phyloP scores from a whole-genome alignment of 495 filamentous ascomycete species.

The Trichodelitschia bisporula region DNA sequence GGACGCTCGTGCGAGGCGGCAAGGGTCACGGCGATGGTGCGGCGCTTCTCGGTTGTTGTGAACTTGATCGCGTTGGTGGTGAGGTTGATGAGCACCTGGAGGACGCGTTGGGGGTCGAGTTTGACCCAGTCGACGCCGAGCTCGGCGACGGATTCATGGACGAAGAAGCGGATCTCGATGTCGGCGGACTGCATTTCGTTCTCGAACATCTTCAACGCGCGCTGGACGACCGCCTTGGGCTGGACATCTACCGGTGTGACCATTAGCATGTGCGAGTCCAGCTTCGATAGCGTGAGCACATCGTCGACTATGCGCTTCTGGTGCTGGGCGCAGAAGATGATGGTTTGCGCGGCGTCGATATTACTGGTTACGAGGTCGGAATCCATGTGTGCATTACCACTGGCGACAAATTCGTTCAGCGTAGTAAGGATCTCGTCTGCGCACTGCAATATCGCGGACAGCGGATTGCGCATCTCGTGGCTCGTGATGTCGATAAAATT shows the following conservation, averaged over 20 bases:
- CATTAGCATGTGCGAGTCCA: constrained; percentile 44
- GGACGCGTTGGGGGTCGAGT: constrained; percentile 43
- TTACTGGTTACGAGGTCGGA: constrained; percentile 28
- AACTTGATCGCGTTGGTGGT: constrained; percentile 25
- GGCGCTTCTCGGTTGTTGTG: constrained; percentile 21
- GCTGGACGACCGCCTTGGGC: constrained; percentile 39
- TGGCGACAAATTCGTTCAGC: constrained; percentile 18
- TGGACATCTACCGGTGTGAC: constrained; percentile 42
- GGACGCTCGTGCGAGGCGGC: constrained; percentile 28
- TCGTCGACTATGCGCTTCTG: constrained; percentile 65
- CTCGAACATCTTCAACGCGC: constrained; percentile 47
- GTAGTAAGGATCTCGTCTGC: constrained; percentile 46
- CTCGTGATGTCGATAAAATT: constrained; percentile 80
- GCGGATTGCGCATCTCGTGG: constrained; percentile 70
- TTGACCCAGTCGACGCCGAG: constrained; percentile 39
- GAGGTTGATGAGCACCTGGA: constrained; percentile 36
- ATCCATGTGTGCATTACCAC: constrained; percentile 1
- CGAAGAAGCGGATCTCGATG: constrained; percentile 35
- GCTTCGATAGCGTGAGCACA: constrained; percentile 53
- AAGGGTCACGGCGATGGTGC: constrained; percentile 43
- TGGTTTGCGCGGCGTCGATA: constrained; percentile 50
- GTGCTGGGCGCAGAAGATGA: constrained; percentile 48
- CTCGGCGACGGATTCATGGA: constrained; percentile 28
- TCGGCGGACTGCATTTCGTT: constrained; percentile 41
- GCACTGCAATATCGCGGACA: constrained; percentile 60